Base-by-base conservation (phyloP, 163 green algal genomes). In the Picocystis sp. region DNA sequence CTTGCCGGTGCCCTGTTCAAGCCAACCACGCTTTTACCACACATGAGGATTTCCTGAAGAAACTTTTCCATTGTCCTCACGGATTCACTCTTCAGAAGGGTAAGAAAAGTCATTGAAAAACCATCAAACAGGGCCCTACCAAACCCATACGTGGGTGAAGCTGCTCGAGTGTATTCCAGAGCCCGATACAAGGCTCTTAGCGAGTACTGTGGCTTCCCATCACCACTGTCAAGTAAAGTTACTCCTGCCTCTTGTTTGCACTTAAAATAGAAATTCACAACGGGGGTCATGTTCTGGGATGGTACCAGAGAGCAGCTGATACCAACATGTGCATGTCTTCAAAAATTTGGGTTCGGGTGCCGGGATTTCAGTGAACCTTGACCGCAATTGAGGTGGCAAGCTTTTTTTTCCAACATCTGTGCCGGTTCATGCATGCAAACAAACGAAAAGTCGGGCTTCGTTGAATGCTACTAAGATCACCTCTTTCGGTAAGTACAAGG, bases 371-470 rank as follows among this genome's bases (percentile, higher is more conserved):
- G 83, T 96, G 63, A 98, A 96, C 43, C 82, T 78, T 47, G 82
- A 83, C 44, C 81, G 71, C 38, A 98, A 69, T n/a, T 71, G 53
- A 1, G 78, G 59, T 11, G 89, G 84, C 50, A 98, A 76, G 57
- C 96, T 83, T 3, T 79, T 69, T 74, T 98, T 98, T 45, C 90
- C 90, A 29, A 86, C 80, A 62, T 96, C 89, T 8, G 89, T 98
- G 3, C 85, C 84, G 89, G 67, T 98, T 98, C 89, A 98, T 98
- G 22, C 80, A 80, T 0, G 78, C 87, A 57, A 98, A 84, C 5
- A 98, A 69, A 5, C 89, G 69, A 72, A 98, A 98, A 34, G 65
- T 50, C 1, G 83, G 78, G 64, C 96, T 87, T 21, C 84, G 70
- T 0, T 72, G 56, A 10, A 98, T 66, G 8, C 56, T 42, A 2